A percentile compares a stretch with the other conserved stretches of the same genome.
Evolutionary conservation across 495 filamentous ascomycete species (phyloP).

Genomic region (Xylaria nigripes): DNA sequence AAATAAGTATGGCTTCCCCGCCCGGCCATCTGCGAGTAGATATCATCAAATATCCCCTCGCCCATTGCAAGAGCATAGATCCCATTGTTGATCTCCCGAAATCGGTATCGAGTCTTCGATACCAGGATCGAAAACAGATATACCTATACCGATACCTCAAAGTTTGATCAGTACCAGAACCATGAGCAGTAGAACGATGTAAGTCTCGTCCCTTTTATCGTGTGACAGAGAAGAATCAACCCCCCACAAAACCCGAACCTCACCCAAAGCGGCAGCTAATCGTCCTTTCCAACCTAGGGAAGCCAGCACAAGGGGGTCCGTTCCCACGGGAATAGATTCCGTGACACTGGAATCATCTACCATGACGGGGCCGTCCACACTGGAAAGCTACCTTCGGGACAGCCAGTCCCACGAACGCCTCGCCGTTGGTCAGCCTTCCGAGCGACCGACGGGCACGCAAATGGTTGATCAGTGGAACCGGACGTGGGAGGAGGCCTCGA

Average conservation of each 20-base stretch:
- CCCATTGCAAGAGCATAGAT: too few relatives aligned
- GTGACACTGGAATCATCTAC: background rate
- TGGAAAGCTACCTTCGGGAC: background rate
- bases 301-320: background rate
- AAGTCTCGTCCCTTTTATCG: background rate
- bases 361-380: background rate
- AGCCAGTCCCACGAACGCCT: background rate
- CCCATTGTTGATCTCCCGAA: too few relatives aligned
- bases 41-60: too few relatives aligned
- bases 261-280: background rate
- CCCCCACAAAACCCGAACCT: background rate
- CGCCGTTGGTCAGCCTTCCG: background rate
- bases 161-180: too few relatives aligned
- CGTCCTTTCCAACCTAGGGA: background rate
- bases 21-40: too few relatives aligned
- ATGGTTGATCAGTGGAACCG: background rate
- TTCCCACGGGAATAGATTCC: background rate
- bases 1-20: too few relatives aligned
- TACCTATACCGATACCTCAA: too few relatives aligned
- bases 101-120: too few relatives aligned
- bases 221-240: too few relatives aligned
- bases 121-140: too few relatives aligned
- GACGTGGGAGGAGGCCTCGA: conserved; percentile 1
- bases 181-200: too few relatives aligned
- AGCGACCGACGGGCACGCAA: background rate